A percentile compares a stretch with the other conserved stretches of the same genome.
These are phyloP conservation scores for Punica granatum DNA, from an alignment of 345 rosid genomes.

Conservation along the genomic window DNA sequence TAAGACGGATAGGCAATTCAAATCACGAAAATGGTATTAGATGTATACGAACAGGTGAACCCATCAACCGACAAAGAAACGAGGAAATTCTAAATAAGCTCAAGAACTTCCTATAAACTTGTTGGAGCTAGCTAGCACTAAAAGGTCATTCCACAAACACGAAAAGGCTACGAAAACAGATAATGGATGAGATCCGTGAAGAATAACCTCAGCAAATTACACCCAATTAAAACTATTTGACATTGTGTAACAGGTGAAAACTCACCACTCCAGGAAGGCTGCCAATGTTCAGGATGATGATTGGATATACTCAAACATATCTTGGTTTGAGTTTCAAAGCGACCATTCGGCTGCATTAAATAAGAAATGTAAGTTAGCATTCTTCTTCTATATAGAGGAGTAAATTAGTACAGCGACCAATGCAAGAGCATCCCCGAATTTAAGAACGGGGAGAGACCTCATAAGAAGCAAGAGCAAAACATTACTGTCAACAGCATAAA, in stretches of 20 bases:
- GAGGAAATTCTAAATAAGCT: background rate
- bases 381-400: background rate
- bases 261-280: slow-evolving; percentile 98
- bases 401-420: too few relatives aligned
- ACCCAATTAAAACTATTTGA: background rate
- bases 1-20: background rate
- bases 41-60: background rate
- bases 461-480: slow-evolving; percentile 4
- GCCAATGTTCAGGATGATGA: slow-evolving; percentile 99
- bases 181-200: background rate
- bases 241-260: slow-evolving; percentile 1
- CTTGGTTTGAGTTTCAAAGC: slow-evolving; percentile 89
- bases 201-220: background rate
- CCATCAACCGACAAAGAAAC: background rate
- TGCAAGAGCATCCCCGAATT: background rate
- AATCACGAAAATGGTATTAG: background rate
- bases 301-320: slow-evolving; percentile 93
- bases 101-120: background rate
- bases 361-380: background rate
- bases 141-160: background rate
- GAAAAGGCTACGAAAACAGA: background rate
- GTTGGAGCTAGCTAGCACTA: background rate
- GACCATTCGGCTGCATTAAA: slow-evolving; percentile 77
- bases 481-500: slow-evolving; percentile 80
- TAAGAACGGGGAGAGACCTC: background rate